These are phyloP conservation scores for Pseudocercospora crystallina DNA, from an alignment of 2,329 filamentous ascomycete genomes.

Conservation along the genomic window DNA sequence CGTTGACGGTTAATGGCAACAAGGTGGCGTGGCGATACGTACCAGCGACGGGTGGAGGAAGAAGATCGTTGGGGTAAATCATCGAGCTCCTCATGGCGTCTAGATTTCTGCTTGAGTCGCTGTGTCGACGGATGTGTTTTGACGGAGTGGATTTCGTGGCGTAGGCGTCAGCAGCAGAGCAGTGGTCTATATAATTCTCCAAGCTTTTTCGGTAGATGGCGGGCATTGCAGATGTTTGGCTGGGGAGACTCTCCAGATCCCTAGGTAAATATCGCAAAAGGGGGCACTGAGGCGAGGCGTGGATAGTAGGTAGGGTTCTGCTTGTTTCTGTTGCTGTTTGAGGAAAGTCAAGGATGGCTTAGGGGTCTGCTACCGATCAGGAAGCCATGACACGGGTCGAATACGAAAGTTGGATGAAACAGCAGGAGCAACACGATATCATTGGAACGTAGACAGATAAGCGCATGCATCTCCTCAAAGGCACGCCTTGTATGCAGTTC, in stretches of 20 bases:
- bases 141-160: neutral
- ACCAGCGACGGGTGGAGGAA: neutral
- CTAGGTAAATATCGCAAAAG: too few species aligned
- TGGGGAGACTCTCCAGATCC: too few species aligned
- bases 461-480: too few species aligned
- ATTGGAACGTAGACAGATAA: neutral
- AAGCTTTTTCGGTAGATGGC: slow-evolving; percentile 2
- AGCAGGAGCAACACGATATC: neutral
- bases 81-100: slow-evolving; percentile 12
- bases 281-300: too few species aligned
- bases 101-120: neutral
- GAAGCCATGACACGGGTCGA: too few species aligned
- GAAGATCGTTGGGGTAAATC: slow-evolving; percentile 8
- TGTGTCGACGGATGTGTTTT: slow-evolving; percentile 4
- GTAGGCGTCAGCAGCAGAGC: slow-evolving; percentile 11
- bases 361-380: too few species aligned
- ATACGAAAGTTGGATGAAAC: neutral
- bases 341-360: too few species aligned
- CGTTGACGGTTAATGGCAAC: neutral
- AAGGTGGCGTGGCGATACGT: neutral
- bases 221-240: neutral
- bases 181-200: slow-evolving; percentile 17
- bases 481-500: too few species aligned
- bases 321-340: too few species aligned
- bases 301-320: too few species aligned